These are phyloP conservation scores for Pseudogymnoascus sp. DNA, from an alignment of 2,329 filamentous ascomycete genomes.

Conservation along the genomic window DNA sequence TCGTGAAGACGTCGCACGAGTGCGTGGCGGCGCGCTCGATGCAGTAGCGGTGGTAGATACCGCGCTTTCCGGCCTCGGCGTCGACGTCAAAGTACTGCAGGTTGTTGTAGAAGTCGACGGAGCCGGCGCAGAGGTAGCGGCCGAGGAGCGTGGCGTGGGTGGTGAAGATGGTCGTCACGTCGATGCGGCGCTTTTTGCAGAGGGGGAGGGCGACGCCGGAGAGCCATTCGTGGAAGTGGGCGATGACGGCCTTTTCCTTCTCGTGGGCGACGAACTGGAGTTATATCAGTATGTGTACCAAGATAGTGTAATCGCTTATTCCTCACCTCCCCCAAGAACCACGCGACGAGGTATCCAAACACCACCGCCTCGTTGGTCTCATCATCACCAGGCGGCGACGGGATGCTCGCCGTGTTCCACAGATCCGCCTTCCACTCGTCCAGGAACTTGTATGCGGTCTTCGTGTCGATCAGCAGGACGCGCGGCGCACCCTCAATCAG, in stretches of 20 bases:
- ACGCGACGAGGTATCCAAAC: slow-evolving; percentile 93
- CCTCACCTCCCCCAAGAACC: slow-evolving; percentile 92
- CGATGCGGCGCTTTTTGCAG: slow-evolving; percentile 87
- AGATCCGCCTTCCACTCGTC: slow-evolving; percentile 97
- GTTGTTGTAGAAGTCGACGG: slow-evolving; percentile 99
- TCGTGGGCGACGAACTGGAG: slow-evolving; percentile 84
- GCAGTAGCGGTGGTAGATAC: slow-evolving; percentile 97
- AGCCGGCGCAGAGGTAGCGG: slow-evolving; percentile 92
- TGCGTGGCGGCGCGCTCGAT: slow-evolving; percentile 92
- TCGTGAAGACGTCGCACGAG: slow-evolving; percentile 92
- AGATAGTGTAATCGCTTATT: neutral
- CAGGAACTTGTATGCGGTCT: slow-evolving; percentile 81
- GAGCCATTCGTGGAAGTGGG: slow-evolving; percentile 98
- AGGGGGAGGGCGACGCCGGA: slow-evolving; percentile 87
- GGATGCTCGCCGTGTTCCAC: slow-evolving; percentile 87
- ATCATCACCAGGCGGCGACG: slow-evolving; percentile 81
- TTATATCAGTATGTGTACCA: slow-evolving; percentile 12
- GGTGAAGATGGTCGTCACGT: slow-evolving; percentile 96
- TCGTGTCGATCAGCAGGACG: slow-evolving; percentile 89
- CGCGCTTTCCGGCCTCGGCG: slow-evolving; percentile 90
- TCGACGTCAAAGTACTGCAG: slow-evolving; percentile 95
- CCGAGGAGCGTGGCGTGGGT: slow-evolving; percentile 94
- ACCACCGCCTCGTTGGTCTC: slow-evolving; percentile 98
- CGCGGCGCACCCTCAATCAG: slow-evolving; percentile 92
- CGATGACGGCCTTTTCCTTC: slow-evolving; percentile 84